phyloP scores from a whole-genome alignment of 345 rosid genomes.

The Erodium maritimum region DNA sequence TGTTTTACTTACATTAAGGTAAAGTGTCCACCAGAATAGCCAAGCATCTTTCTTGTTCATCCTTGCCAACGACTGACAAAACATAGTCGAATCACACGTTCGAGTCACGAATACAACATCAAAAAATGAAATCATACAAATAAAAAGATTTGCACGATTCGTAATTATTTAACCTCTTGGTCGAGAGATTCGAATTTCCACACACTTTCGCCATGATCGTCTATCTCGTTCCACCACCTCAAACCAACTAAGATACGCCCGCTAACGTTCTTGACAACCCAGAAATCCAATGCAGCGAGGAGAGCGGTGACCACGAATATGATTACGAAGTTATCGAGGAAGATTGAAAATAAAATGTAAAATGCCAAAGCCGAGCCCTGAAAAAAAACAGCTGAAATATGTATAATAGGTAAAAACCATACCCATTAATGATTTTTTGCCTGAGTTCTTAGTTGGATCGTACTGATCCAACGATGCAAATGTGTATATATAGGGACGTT shows the following conservation, averaged over 20 bases:
- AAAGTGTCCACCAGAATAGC: conserved; percentile 85
- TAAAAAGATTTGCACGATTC: no score
- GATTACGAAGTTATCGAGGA: conserved; percentile 78
- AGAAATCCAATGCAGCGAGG: neutral
- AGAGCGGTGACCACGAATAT: conserved; percentile 82
- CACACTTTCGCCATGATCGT: conserved; percentile 95
- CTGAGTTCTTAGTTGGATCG: no score
- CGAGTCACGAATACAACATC: no score
- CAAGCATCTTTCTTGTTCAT: conserved; percentile 76
- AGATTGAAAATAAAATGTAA: conserved; percentile 88
- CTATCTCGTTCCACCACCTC: conserved; percentile 99
- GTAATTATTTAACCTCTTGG: conserved; percentile 96
- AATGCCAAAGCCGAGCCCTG: conserved; percentile 93
- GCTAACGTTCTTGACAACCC: conserved; percentile 53
- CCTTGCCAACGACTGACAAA: conserved; percentile 52
- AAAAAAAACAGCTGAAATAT: no score
- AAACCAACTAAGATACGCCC: conserved; percentile 97
- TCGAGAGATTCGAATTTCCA: conserved; percentile 88
- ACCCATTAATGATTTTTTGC: no score
- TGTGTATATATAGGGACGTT: no score
- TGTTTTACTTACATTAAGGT: conserved; percentile 51
- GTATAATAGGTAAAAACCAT: no score
- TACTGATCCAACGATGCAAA: no score
- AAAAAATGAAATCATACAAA: no score
- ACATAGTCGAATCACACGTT: no score